Conservation (phyloP, 1,284 basidiomycete species). For the Cryptococcus sp. region DNA sequence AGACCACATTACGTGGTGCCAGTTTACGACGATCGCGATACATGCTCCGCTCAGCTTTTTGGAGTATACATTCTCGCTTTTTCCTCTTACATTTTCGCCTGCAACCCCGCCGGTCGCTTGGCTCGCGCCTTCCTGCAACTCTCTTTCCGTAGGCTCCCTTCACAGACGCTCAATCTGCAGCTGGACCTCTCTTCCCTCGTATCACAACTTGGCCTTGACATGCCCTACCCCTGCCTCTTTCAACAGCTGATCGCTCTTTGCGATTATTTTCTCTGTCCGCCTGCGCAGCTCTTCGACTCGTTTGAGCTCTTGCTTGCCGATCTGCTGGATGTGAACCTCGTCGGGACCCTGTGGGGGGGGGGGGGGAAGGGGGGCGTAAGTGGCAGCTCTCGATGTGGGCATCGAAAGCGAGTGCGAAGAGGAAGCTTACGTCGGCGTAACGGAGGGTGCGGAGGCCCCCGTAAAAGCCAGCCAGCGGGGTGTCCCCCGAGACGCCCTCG, state of each 20-base stretch:
- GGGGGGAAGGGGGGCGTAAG: neutral
- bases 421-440: slow-evolving; percentile 74
- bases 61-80: too few relatives aligned
- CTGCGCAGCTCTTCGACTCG: slow-evolving; percentile 30
- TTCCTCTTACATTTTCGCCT: too few relatives aligned
- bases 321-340: slow-evolving; percentile 92
- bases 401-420: slow-evolving; percentile 16
- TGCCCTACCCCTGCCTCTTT: slow-evolving; percentile 2
- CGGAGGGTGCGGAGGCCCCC: slow-evolving; percentile 80
- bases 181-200: neutral
- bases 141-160: neutral
- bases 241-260: slow-evolving; percentile 20
- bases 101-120: too few relatives aligned
- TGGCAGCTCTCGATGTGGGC: slow-evolving; percentile 6
- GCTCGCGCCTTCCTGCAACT: neutral
- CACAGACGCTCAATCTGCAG: neutral
- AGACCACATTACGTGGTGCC: too few relatives aligned
- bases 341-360: slow-evolving; percentile 66
- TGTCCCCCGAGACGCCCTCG: slow-evolving; percentile 90
- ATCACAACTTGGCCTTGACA: slow-evolving; percentile 11
- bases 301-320: slow-evolving; percentile 79
- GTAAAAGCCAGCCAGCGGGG: slow-evolving; percentile 72
- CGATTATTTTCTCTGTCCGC: slow-evolving; percentile 20
- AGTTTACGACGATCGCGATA: too few relatives aligned
- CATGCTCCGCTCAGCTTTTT: too few relatives aligned